Percentiles rank a stretch among this genome's conserved stretches.
Conservation (phyloP, 139 green algal species). For the Ettlia oleoabundans region DNA sequence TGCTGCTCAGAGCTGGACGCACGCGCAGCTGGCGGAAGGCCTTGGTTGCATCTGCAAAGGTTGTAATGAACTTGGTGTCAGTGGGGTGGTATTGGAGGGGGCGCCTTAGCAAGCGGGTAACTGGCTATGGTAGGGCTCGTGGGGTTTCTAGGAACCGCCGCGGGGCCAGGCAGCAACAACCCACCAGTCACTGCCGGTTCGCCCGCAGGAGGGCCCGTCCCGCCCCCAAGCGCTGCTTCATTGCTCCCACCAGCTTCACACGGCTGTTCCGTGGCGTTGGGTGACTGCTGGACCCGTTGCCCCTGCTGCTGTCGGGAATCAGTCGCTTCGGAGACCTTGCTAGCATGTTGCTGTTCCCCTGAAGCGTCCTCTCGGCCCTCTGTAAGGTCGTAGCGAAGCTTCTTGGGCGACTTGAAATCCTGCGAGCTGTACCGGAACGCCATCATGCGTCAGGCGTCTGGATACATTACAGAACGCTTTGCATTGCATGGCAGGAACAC, state of each 20-base stretch:
- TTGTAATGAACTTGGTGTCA: neutral
- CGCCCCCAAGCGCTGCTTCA: neutral
- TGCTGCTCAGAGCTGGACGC: neutral
- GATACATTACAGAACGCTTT: too few species aligned
- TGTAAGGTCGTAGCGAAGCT: too few species aligned
- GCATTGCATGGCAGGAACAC: neutral
- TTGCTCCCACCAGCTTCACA: neutral
- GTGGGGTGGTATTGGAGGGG: neutral
- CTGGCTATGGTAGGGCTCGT: too few species aligned
- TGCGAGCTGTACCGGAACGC: too few species aligned
- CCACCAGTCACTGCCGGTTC: neutral
- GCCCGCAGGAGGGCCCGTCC: neutral
- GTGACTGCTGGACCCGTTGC: too few species aligned
- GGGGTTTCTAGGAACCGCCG: too few species aligned
- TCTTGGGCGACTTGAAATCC: constrained; percentile 18
- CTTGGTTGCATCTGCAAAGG: constrained; percentile 24
- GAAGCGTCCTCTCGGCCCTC: too few species aligned
- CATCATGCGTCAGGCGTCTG: too few species aligned
- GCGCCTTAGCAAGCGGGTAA: neutral
- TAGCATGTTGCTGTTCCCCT: too few species aligned
- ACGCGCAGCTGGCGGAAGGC: constrained; percentile 42
- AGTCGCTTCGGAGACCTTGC: too few species aligned
- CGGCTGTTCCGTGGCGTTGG: neutral
- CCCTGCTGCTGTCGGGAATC: too few species aligned
- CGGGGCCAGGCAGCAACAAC: too few species aligned